phyloP scores from a whole-genome alignment of 306 rosid species.

The Benincasa hispida region DNA sequence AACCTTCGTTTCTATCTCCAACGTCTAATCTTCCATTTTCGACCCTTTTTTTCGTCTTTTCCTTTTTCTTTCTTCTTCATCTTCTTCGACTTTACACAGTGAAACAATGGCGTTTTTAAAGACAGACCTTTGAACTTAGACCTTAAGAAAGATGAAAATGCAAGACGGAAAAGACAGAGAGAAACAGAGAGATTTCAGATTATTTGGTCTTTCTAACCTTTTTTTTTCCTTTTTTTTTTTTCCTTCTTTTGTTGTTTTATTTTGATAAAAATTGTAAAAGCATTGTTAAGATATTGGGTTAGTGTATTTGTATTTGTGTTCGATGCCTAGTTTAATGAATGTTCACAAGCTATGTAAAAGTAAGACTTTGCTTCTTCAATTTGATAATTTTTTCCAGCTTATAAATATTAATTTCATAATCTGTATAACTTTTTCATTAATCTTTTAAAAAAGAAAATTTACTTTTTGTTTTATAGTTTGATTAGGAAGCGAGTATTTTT shows the following conservation, averaged over 20 bases:
- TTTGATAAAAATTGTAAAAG: background rate
- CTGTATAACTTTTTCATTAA: too few species aligned
- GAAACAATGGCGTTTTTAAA: background rate
- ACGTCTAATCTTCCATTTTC: background rate
- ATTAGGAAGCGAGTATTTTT: too few species aligned
- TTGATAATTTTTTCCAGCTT: too few species aligned
- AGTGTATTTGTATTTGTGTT: background rate
- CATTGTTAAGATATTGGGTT: background rate
- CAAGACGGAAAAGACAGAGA: background rate
- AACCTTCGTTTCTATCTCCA: constrained; percentile 4
- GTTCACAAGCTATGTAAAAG: background rate
- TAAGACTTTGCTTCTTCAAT: background rate
- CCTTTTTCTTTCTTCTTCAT: background rate
- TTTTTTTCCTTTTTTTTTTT: background rate
- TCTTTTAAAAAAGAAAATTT: too few species aligned
- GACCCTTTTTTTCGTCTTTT: background rate
- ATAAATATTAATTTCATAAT: too few species aligned
- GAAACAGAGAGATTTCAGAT: background rate
- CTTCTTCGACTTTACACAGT: background rate
- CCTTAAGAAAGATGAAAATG: background rate
- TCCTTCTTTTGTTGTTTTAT: background rate
- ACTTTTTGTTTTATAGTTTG: too few species aligned
- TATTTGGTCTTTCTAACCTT: background rate
- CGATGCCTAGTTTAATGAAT: background rate
- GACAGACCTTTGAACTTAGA: background rate